Evolutionary conservation across 257 asterid species (phyloP), one percentile per base, ranked within the genome.

Genomic region (Capsicum chinense): DNA sequence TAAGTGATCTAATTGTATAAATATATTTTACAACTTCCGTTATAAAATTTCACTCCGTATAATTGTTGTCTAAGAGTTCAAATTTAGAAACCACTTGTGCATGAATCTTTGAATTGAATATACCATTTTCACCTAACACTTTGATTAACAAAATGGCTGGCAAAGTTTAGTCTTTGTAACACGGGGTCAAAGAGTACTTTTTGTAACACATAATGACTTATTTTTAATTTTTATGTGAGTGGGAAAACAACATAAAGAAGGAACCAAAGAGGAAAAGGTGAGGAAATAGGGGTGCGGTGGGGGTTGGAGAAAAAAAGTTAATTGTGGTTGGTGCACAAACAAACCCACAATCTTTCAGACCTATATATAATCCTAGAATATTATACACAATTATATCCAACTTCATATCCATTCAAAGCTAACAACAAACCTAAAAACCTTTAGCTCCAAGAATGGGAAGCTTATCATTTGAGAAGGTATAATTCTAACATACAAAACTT

Each of bases 401-500:
- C 13, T 26, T 52, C 2, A 37, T 52, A 52, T 76, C 48, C 48
- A 76, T 52, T 76, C 48, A 10, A 76, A 5, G 5, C 15, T 76
- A 26, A 26, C 63, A 13, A 74, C 19, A 21, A 47, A 2, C 7
- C 9, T 39, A 10, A 74, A 52, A 76, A 7, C 0, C 44, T 26
- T 76, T 76, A 76, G 26, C 47, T 76, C 81, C 63, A 76, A 76
- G 63, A 76, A 76, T 76, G 81, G 81, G 81, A 76, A 76, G 81
- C 10, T 52, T 76, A 52, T 76, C 81, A 21, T 76, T 76, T 76
- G 81, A 76, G 48, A 13, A 76, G 81, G 81, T 76, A 50, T 71
- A 17, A 44, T 9, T 71, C 57, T 71, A 44, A 17, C 16, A 17
- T 39, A 39, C 78, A 69, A 69, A 39, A 69, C 15, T 1, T 71